Evolutionary conservation across 805 yeast species (phyloP).

Genomic region (Candida tallmaniae): DNA sequence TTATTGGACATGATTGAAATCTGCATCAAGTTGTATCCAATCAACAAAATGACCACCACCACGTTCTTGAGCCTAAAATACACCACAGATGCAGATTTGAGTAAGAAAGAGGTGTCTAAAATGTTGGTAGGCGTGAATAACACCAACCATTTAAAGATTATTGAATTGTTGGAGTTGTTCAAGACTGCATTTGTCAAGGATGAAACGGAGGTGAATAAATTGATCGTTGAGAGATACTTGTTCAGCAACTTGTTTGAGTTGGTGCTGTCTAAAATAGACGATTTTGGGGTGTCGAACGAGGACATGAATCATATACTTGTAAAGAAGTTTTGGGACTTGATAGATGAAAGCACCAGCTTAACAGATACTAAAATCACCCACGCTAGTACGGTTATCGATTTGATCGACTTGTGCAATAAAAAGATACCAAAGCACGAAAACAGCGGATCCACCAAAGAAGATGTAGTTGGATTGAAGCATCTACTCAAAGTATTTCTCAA

Average conservation of each 20-base stretch:
- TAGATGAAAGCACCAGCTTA: slow-evolving; percentile 25
- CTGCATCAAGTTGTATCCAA: slow-evolving; percentile 30
- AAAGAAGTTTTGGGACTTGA: slow-evolving; percentile 32
- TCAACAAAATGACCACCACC: slow-evolving; percentile 29
- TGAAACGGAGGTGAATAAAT: slow-evolving; percentile 3
- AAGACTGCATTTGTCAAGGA: slow-evolving; percentile 16
- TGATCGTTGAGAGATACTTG: slow-evolving; percentile 26
- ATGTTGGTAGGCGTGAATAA: slow-evolving; percentile 20
- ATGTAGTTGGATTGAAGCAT: slow-evolving; percentile 21
- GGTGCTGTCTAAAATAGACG: slow-evolving; percentile 13
- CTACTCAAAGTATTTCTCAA: slow-evolving; percentile 31
- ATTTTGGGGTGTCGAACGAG: slow-evolving; percentile 5
- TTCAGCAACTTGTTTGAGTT: slow-evolving; percentile 23
- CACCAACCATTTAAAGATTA: slow-evolving; percentile 19
- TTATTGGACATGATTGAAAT: slow-evolving; percentile 21
- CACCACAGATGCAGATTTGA: slow-evolving; percentile 6
- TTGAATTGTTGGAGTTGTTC: slow-evolving; percentile 17
- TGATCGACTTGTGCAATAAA: slow-evolving; percentile 21
- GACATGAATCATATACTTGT: slow-evolving; percentile 14
- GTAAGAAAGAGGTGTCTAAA: slow-evolving; percentile 24
- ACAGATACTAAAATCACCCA: slow-evolving; percentile 29
- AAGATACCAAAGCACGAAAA: slow-evolving; percentile 18
- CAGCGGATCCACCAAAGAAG: slow-evolving; percentile 4
- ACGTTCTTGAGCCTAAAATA: slow-evolving; percentile 24
- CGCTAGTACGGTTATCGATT: no score